These are phyloP conservation scores for Chlamydomonas urium DNA, from an alignment of 139 green algal genomes.

Conservation along the genomic window DNA sequence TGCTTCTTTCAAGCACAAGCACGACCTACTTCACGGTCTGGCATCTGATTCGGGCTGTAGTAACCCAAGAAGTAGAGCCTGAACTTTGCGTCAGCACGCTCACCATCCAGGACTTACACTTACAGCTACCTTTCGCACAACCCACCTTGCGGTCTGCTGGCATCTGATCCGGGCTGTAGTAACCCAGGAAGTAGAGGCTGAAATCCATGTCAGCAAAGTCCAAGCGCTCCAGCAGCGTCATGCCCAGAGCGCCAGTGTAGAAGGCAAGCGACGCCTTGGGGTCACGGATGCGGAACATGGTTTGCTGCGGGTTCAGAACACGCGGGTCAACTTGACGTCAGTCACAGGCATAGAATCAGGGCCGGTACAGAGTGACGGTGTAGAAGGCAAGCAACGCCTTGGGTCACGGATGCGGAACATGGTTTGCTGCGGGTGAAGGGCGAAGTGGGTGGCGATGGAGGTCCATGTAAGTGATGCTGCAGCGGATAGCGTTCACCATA, in stretches of 20 bases:
- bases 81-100: no score
- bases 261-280: conserved; percentile 73
- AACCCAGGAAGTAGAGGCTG: conserved; percentile 81
- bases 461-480: no score
- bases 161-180: not conserved
- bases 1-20: no score
- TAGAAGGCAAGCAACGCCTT: not conserved
- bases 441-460: no score
- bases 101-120: no score
- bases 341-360: not conserved
- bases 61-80: no score
- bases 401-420: not conserved
- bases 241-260: conserved; percentile 81
- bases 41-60: conserved; percentile 5
- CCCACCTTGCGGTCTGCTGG: conserved; percentile 19
- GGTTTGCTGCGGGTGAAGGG: not conserved
- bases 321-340: no score
- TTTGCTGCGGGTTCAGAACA: conserved; percentile 48
- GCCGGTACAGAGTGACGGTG: not conserved
- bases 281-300: conserved; percentile 83
- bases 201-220: conserved; percentile 63
- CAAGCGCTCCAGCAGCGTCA: conserved; percentile 38
- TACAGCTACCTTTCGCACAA: no score
- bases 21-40: conserved; percentile 23
- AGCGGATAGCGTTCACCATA: no score